These are phyloP conservation scores for Phytopythium aichiense DNA, from an alignment of 352 stramenopile species.

Conservation along the genomic window DNA sequence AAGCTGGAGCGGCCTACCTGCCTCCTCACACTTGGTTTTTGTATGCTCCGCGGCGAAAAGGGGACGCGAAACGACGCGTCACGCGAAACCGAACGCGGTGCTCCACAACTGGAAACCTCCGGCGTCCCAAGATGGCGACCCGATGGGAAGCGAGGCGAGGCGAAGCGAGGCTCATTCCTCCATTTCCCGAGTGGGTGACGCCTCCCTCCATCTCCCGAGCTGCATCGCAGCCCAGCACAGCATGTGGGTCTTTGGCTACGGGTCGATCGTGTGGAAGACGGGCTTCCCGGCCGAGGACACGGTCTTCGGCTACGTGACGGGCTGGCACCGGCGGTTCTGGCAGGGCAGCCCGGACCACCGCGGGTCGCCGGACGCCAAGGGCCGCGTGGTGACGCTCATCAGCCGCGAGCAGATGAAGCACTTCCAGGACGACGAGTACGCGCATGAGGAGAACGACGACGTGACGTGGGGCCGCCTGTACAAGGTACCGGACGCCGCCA, in stretches of 20 bases:
- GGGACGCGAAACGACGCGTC: conserved; percentile 1
- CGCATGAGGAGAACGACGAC: conserved; percentile 51
- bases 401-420: conserved; percentile 68
- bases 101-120: neutral
- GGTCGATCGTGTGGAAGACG: conserved; percentile 81
- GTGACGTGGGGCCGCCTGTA: conserved; percentile 87
- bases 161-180: conserved; percentile 17
- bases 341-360: conserved; percentile 87
- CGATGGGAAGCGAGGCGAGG: neutral
- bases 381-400: conserved; percentile 86
- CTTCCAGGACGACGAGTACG: conserved; percentile 70
- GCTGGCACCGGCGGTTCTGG: conserved; percentile 88
- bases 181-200: conserved; percentile 21
- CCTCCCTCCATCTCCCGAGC: neutral
- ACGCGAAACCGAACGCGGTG: neutral
- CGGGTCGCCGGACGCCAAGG: conserved; percentile 65
- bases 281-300: conserved; percentile 63
- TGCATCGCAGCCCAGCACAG: too few species aligned
- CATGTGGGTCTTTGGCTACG: conserved; percentile 87
- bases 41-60: neutral
- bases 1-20: neutral
- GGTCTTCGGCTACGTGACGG: conserved; percentile 73
- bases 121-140: neutral
- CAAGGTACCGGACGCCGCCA: conserved; percentile 75
- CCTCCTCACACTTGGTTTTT: neutral